A percentile compares a stretch with the other conserved stretches of the same genome.
phyloP scores from a whole-genome alignment of 2,329 filamentous ascomycete genomes.

The Escovopsis sp. region DNA sequence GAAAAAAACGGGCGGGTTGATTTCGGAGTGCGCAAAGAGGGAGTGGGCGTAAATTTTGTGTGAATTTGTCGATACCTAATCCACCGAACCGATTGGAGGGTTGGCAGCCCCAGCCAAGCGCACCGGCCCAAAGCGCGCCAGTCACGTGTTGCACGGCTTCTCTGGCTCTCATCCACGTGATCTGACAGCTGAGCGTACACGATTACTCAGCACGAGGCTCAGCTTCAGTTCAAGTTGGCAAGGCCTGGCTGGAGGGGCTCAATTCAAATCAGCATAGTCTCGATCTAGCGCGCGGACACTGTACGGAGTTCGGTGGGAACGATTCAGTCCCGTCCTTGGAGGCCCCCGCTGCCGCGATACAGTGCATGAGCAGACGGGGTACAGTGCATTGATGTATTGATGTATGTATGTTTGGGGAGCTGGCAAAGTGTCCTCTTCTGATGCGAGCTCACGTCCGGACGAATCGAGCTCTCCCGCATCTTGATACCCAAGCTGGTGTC shows the following conservation, averaged over 20 bases:
- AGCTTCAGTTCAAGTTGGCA: too few species aligned
- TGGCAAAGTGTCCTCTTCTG: too few species aligned
- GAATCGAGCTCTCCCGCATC: background rate
- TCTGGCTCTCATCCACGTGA: conserved; percentile 5
- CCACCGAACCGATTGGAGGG: conserved; percentile 19
- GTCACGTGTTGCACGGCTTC: conserved; percentile 8
- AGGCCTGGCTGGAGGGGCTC: too few species aligned
- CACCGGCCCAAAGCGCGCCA: background rate
- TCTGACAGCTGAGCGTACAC: too few species aligned
- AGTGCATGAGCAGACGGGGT: too few species aligned
- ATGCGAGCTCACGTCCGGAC: too few species aligned
- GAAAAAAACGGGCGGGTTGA: conserved; percentile 13
- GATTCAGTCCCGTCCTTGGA: too few species aligned
- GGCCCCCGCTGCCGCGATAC: too few species aligned
- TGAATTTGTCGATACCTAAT: conserved; percentile 17
- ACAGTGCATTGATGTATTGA: too few species aligned
- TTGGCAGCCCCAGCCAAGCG: conserved; percentile 22
- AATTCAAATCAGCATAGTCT: too few species aligned
- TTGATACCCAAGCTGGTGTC: background rate
- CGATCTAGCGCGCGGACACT: background rate
- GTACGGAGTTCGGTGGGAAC: too few species aligned
- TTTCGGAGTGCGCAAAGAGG: conserved; percentile 16
- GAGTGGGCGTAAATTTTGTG: conserved; percentile 26
- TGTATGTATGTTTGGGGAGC: too few species aligned
- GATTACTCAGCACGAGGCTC: background rate